Evolutionary conservation across 225 moss, liverwort and hornwort species (phyloP).

Genomic region (Rhytidiadelphus loreus): DNA sequence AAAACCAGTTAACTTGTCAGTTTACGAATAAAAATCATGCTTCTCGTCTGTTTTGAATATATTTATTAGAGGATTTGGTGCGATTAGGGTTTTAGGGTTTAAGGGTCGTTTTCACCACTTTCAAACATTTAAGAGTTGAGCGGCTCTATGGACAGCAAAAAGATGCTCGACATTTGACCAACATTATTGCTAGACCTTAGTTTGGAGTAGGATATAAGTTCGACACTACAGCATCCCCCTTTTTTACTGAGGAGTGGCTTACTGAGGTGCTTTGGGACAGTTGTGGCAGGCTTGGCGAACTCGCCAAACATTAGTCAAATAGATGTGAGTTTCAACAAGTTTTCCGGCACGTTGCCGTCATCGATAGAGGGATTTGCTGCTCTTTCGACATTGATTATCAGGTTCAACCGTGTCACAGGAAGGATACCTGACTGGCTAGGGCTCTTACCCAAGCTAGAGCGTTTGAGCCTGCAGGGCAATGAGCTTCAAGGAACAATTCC

Average conservation of each 20-base stretch:
- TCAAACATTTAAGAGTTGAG: not conserved
- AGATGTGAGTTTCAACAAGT: not conserved
- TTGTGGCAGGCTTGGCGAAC: not conserved
- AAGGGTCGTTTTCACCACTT: not conserved
- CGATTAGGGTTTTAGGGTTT: not conserved
- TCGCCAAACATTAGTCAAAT: not conserved
- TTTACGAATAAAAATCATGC: not conserved
- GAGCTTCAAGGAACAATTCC: conserved; percentile 4
- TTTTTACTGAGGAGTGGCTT: not conserved
- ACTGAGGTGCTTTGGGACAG: not conserved
- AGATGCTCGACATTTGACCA: not conserved
- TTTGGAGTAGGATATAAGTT: not conserved
- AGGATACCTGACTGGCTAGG: conserved; percentile 4
- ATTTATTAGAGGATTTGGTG: not conserved
- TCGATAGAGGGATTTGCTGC: not conserved
- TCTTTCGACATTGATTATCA: not conserved
- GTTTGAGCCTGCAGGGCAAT: not conserved
- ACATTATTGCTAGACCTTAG: not conserved
- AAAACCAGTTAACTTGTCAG: not conserved
- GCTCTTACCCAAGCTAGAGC: not conserved
- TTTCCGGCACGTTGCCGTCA: not conserved
- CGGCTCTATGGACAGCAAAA: not conserved
- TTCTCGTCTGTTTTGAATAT: not conserved
- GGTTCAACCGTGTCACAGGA: not conserved
- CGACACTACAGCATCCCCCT: not conserved